A percentile compares a stretch with the other conserved stretches of the same genome.
Evolutionary conservation across 169 alveolate species (phyloP).

Genomic region (Plasmodium knowlesi): DNA sequence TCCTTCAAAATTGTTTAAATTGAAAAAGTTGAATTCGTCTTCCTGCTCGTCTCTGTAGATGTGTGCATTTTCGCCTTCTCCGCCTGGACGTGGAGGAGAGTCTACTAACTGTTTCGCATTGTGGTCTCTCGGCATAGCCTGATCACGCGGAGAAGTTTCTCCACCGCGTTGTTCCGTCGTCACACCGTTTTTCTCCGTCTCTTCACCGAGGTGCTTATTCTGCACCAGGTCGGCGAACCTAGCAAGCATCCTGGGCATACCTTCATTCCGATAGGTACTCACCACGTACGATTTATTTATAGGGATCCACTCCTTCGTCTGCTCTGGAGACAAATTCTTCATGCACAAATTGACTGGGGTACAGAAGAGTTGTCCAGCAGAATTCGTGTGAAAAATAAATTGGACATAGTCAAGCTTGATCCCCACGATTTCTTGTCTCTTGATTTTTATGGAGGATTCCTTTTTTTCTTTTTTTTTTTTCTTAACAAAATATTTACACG

Average conservation of each 20-base stretch:
- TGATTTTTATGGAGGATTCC: not conserved
- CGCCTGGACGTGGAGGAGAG: not conserved
- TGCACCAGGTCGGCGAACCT: slow-evolving; percentile 16
- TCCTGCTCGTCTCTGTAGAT: not conserved
- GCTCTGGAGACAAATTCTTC: not conserved
- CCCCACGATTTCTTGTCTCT: slow-evolving; percentile 68
- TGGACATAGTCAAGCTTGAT: slow-evolving; percentile 43
- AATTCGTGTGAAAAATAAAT: slow-evolving; percentile 37
- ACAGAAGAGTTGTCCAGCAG: slow-evolving; percentile 62
- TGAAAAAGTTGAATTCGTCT: not conserved
- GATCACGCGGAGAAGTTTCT: too few species aligned
- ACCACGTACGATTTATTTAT: slow-evolving; percentile 23
- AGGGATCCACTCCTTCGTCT: slow-evolving; percentile 37
- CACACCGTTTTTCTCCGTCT: not conserved
- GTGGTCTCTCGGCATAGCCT: too few species aligned
- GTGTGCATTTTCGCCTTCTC: too few species aligned
- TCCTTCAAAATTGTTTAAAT: not conserved
- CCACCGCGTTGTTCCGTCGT: not conserved
- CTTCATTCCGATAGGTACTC: slow-evolving; percentile 46
- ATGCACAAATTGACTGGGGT: slow-evolving; percentile 36
- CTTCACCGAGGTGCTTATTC: not conserved
- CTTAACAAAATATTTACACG: slow-evolving; percentile 43
- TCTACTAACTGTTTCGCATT: not conserved
- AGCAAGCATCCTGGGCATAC: not conserved
- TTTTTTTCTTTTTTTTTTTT: not conserved